Conservation (phyloP, 2,329 filamentous ascomycete species). For the Cadophora gregata region DNA sequence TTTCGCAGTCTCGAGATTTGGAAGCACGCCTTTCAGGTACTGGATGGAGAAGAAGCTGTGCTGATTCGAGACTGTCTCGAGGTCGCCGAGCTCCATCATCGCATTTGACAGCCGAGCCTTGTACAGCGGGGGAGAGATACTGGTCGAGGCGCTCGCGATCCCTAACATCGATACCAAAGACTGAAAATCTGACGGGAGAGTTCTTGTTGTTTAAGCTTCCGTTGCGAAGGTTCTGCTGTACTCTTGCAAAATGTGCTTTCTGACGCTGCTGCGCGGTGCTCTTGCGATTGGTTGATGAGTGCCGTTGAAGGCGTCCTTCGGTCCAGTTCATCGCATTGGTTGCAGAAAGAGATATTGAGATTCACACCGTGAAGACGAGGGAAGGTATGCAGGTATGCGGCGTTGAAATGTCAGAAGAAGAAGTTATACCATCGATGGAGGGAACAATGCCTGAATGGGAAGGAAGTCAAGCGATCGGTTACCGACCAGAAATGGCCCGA, state of each 20-base stretch:
- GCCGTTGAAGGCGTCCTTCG: slow-evolving; percentile 53
- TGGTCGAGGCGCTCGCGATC: slow-evolving; percentile 20
- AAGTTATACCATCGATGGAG: neutral
- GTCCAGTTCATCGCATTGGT: slow-evolving; percentile 55
- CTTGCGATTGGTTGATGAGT: slow-evolving; percentile 46
- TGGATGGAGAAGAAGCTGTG: neutral
- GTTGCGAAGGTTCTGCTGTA: slow-evolving; percentile 45
- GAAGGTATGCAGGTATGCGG: slow-evolving; percentile 10
- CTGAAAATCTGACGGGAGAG: slow-evolving; percentile 40
- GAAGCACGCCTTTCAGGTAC: neutral
- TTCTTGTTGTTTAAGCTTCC: slow-evolving; percentile 37
- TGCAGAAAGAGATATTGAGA: slow-evolving; percentile 11
- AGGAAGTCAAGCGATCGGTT: neutral
- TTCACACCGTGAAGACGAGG: neutral
- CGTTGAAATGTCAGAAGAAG: neutral
- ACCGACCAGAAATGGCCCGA: neutral
- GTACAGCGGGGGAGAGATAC: neutral
- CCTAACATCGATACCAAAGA: slow-evolving; percentile 28
- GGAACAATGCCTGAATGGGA: neutral
- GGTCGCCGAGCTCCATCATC: neutral
- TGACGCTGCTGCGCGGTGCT: slow-evolving; percentile 48
- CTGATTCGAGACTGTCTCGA: neutral
- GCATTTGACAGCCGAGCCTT: neutral
- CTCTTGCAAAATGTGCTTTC: slow-evolving; percentile 55
- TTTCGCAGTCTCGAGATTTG: neutral